Base-by-base conservation (phyloP, 2,329 filamentous ascomycete genomes). In the Xenosphaeropsis pyriputrescens region DNA sequence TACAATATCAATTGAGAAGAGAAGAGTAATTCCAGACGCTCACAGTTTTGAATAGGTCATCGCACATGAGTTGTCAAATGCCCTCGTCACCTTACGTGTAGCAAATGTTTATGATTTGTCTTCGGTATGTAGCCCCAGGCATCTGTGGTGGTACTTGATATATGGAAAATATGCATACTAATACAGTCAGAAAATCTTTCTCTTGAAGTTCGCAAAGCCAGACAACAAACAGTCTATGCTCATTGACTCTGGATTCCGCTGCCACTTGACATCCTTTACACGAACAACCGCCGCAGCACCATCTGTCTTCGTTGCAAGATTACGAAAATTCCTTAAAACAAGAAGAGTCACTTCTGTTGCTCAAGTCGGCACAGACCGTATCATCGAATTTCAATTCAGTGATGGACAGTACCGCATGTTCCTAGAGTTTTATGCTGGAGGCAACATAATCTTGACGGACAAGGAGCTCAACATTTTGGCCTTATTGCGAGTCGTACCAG, bases 91-190 rank as follows among this genome's bases (percentile, higher is more conserved):
- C 41, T 69, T 96, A 44, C 83, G 91, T 45, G 72, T 96, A 36
- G 76, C 84, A 44, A 98, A 98, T 56, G 79, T 95, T 57, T 96
- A 98, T 64, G 91, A 98, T 58, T 75, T 98, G 42, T 93, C 85
- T 44, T 86, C 86, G 46, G 69, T 73, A 61, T 26, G 62, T 43
- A 47, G 35, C 32, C 31, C 15, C 26, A 31, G 9, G 13, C 19
- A 9, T 19, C 12, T 8, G 42, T 49, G 13, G 50, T 43, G 32
- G 19, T 32, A 44, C 18, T 39, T 35, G 13, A n/a, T 18, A 12
- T 11, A 26, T 26, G 12, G 8, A 26, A 6, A 26, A 11, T 9
- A 26, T 26, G 13, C 12, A 14, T 32, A 15, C n/a, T 35, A 18
- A 18, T 7, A n/a, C 19, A 5, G 18, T 32, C 40, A 71, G 64